These are phyloP conservation scores for Vigna reflexopilosa DNA, from an alignment of 306 rosid species.

Conservation along the genomic window DNA sequence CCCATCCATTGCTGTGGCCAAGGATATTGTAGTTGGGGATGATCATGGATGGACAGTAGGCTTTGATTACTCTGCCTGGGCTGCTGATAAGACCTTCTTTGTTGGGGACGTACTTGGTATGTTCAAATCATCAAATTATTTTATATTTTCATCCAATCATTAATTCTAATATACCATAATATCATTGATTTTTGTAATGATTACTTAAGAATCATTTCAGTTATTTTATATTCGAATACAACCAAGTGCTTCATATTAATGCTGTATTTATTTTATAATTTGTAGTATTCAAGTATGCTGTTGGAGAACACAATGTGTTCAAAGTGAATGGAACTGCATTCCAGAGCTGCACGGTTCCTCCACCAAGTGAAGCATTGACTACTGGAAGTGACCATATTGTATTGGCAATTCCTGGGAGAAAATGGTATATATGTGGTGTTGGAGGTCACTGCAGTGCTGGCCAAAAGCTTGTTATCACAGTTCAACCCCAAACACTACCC, in stretches of 20 bases:
- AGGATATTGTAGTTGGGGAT: constrained; percentile 34
- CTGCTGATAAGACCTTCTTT: constrained; percentile 19
- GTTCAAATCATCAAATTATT: constrained; percentile 5
- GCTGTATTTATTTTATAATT: background rate
- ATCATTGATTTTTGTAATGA: background rate
- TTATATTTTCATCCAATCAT: background rate
- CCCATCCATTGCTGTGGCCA: constrained; percentile 27
- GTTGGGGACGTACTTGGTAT: constrained; percentile 39
- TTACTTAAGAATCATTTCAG: background rate
- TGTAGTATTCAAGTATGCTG: constrained; percentile 30
- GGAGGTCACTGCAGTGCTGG: background rate
- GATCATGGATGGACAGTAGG: constrained; percentile 32
- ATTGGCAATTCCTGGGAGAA: constrained; percentile 36
- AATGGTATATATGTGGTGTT: constrained; percentile 38
- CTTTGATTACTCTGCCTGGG: constrained; percentile 34
- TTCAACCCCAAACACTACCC: background rate
- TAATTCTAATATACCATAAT: background rate
- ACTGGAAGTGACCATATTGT: constrained; percentile 20
- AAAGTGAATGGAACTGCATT: constrained; percentile 40
- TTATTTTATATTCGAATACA: background rate
- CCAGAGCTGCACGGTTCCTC: constrained; percentile 35
- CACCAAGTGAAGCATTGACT: constrained; percentile 23
- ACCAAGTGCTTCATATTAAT: background rate
- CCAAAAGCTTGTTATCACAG: constrained; percentile 36
- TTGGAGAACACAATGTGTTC: constrained; percentile 33